Evolutionary conservation across 805 yeast genomes (phyloP).

Genomic region (Saccharomycopsis sp.): DNA sequence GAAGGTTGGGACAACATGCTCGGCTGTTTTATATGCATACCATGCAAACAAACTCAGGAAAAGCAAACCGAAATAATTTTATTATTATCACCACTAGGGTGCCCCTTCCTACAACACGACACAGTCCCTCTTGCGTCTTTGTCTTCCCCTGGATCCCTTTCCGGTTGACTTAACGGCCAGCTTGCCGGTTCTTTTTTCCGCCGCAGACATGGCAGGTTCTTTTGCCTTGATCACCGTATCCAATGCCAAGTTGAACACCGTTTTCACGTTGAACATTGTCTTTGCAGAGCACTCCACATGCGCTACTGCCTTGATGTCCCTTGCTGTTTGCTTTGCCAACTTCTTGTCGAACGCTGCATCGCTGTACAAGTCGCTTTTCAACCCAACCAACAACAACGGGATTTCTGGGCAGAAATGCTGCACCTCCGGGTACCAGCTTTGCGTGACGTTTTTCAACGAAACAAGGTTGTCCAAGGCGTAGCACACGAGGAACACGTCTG

Average conservation of each 20-base stretch:
- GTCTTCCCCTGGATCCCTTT: slow-evolving; percentile 1
- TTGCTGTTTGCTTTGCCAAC: slow-evolving; percentile 44
- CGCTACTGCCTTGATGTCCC: slow-evolving; percentile 54
- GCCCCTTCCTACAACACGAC: background rate
- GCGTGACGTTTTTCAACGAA: slow-evolving; percentile 64
- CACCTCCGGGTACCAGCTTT: slow-evolving; percentile 85
- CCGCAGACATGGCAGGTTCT: too few species aligned
- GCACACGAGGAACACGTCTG: slow-evolving; percentile 65
- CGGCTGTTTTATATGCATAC: too few species aligned
- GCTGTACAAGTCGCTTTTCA: slow-evolving; percentile 55
- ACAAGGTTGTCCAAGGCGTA: slow-evolving; percentile 57
- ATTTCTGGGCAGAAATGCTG: slow-evolving; percentile 72
- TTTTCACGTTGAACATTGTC: slow-evolving; percentile 52
- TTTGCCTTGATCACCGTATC: slow-evolving; percentile 12
- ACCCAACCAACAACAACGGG: slow-evolving; percentile 74
- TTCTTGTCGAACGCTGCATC: slow-evolving; percentile 32
- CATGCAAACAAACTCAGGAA: too few species aligned
- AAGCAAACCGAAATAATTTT: background rate
- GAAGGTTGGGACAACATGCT: too few species aligned
- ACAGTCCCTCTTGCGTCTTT: background rate
- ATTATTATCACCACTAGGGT: background rate
- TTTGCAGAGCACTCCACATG: slow-evolving; percentile 79
- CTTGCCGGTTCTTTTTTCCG: too few species aligned
- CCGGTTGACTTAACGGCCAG: slow-evolving; percentile 1
- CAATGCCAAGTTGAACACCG: slow-evolving; percentile 58